phyloP scores from a whole-genome alignment of 2,329 filamentous ascomycete genomes.

The Aspergillus bombycis region DNA sequence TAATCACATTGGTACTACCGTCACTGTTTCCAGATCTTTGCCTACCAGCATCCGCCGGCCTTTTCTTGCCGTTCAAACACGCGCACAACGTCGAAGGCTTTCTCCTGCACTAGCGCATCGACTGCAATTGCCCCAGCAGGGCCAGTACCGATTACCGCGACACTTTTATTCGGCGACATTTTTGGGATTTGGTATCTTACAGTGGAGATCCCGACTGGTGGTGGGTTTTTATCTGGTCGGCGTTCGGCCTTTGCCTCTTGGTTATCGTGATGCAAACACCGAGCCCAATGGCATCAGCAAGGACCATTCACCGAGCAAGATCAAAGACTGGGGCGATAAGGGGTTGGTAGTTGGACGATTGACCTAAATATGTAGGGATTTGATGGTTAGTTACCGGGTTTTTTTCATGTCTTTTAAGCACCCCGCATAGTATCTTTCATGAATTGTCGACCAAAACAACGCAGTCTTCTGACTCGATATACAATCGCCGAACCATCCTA shows the following conservation, averaged over 20 bases:
- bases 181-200: background rate
- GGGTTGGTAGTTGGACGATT: background rate
- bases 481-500: background rate
- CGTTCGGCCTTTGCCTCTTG: background rate
- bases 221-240: background rate
- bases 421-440: background rate
- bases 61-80: constrained; percentile 65
- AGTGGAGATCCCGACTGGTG: background rate
- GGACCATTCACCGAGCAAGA: constrained; percentile 2
- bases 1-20: background rate
- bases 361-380: background rate
- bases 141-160: constrained; percentile 65
- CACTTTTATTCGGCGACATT: constrained; percentile 36
- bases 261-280: constrained; percentile 12
- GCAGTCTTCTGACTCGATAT: background rate
- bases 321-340: background rate
- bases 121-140: constrained; percentile 64
- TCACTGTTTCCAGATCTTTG: background rate
- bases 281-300: constrained; percentile 17
- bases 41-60: constrained; percentile 65
- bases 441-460: no score
- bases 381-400: no score
- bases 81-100: constrained; percentile 60
- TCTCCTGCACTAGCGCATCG: constrained; percentile 63
- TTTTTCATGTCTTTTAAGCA: background rate